phyloP scores from a whole-genome alignment of 768 basidiomycete genomes.

The Suillus ampliporus region DNA sequence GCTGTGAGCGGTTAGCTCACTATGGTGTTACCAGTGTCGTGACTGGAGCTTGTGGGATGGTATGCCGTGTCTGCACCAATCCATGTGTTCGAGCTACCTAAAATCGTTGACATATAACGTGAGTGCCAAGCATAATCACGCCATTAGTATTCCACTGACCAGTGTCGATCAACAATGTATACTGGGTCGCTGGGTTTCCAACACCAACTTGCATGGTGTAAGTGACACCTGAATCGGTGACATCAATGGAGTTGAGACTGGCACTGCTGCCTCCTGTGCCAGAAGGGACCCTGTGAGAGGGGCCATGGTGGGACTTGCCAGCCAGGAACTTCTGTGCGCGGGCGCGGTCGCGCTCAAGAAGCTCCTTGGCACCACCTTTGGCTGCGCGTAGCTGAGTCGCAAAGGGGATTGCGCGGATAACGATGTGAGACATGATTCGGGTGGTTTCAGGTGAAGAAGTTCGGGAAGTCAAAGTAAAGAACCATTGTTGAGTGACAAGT shows the following conservation, averaged over 20 bases:
- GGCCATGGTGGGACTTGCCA: slow-evolving; percentile 61
- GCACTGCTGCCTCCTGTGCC: slow-evolving; percentile 20
- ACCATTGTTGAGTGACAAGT: not conserved
- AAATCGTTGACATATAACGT: slow-evolving; percentile 8
- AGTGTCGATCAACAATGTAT: slow-evolving; percentile 62
- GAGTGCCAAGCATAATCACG: not conserved
- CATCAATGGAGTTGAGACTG: slow-evolving; percentile 45
- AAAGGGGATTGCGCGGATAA: slow-evolving; percentile 50
- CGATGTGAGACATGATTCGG: slow-evolving; percentile 41
- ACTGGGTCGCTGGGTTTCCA: slow-evolving; percentile 54
- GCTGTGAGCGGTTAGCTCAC: slow-evolving; percentile 30
- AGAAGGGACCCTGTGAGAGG: slow-evolving; percentile 31
- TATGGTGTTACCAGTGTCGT: slow-evolving; percentile 43
- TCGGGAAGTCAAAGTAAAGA: not conserved
- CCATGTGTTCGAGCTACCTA: slow-evolving; percentile 60
- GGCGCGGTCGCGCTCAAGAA: slow-evolving; percentile 57
- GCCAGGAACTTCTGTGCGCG: slow-evolving; percentile 61
- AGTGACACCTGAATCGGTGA: slow-evolving; percentile 61
- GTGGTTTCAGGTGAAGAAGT: not conserved
- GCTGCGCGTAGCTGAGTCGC: slow-evolving; percentile 44
- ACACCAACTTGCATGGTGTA: slow-evolving; percentile 60
- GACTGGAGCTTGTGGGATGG: slow-evolving; percentile 50
- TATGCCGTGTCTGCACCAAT: slow-evolving; percentile 56
- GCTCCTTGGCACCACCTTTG: slow-evolving; percentile 47
- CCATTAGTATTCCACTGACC: slow-evolving; percentile 39